These are phyloP conservation scores for Penicillium brasilianum DNA, from an alignment of 2,329 filamentous ascomycete genomes.

Conservation along the genomic window DNA sequence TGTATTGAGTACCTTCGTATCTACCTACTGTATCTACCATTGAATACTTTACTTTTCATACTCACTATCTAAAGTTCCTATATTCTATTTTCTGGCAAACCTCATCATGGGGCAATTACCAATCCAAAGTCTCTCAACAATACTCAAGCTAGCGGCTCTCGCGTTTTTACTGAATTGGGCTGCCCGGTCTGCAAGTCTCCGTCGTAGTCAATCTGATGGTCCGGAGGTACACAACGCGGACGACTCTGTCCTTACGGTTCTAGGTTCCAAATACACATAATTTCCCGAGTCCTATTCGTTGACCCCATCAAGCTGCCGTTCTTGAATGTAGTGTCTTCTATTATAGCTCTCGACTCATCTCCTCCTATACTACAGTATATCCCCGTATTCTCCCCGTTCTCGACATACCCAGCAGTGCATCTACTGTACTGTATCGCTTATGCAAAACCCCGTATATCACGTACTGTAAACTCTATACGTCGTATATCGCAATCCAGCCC, in stretches of 20 bases:
- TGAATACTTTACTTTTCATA: no score
- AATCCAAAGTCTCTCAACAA: background rate
- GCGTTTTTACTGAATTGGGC: constrained; percentile 16
- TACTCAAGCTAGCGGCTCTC: background rate
- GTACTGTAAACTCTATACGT: no score
- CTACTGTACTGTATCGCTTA: no score
- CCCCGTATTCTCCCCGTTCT: no score
- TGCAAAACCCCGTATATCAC: no score
- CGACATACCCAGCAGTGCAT: no score
- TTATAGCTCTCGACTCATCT: no score
- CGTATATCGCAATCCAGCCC: no score
- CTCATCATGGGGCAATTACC: background rate
- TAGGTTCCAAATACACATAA: background rate
- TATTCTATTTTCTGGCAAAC: background rate
- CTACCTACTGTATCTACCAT: no score
- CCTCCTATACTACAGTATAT: no score
- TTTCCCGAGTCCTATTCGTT: background rate
- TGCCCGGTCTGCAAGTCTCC: constrained; percentile 11
- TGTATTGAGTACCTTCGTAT: no score
- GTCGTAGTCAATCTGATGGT: background rate
- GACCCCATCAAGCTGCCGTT: background rate
- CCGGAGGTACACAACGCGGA: constrained; percentile 1
- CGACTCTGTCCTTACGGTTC: background rate
- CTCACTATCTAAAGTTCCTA: background rate
- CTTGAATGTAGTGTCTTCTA: background rate